Conservation (phyloP, 768 basidiomycete species). For the Tulasnella calospora region DNA sequence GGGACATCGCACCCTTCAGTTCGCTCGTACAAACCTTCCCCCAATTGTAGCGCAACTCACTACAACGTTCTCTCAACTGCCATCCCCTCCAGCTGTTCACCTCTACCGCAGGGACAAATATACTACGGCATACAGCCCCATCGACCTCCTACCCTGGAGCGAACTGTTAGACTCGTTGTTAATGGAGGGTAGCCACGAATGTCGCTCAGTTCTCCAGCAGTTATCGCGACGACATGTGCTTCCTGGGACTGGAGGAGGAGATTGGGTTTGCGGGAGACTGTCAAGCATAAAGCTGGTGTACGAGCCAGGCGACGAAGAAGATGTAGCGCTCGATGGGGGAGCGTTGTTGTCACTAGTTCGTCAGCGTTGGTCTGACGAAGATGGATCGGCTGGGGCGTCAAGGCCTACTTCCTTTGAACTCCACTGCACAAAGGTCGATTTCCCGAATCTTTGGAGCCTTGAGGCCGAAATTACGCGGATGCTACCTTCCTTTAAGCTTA, state of each 20-base stretch:
- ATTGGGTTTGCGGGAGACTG: not conserved
- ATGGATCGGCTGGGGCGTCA: not conserved
- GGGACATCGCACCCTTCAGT: not conserved
- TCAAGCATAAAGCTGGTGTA: not conserved
- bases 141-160: not conserved
- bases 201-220: not conserved
- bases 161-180: not conserved
- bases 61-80: not conserved
- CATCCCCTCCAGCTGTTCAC: not conserved
- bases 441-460: not conserved
- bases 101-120: not conserved
- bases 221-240: not conserved
- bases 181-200: not conserved
- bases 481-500: not conserved
- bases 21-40: not conserved
- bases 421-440: not conserved
- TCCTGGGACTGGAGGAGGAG: not conserved
- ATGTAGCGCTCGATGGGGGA: not conserved
- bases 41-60: not conserved
- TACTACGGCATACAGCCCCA: accelerated
- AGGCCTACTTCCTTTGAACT: not conserved
- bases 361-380: not conserved
- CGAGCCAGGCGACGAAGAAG: not conserved
- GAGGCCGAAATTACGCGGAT: not conserved
- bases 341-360: not conserved